Evolutionary conservation across 1,139 yeast genomes (phyloP), one percentile per base, ranked within the genome.

Genomic region (Nakaseomyces sp.): DNA sequence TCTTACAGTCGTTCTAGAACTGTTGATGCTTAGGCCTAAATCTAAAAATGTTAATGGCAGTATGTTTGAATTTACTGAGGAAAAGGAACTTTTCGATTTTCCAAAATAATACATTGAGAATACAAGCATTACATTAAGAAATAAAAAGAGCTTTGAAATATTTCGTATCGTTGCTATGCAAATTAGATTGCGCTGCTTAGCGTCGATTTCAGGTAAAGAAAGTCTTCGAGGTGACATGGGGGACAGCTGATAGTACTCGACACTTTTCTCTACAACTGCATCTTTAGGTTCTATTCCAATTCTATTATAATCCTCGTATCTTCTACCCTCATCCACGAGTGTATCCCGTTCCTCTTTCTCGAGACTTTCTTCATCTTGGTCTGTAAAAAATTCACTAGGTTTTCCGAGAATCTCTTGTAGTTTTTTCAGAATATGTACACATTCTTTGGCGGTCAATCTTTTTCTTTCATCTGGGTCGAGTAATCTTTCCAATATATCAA

Each of bases 381-480:
- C 6, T 16, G n/a, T 10, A 26, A 26, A 12, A n/a, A 9, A 26
- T 9, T 19, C 22, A 6, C 9, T 22, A 7, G 24, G 24, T 17
- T 15, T 26, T 18, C 26, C 19, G 3, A 40, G 18, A 10, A 37
- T 37, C 13, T 29, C 13, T 8, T 46, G 41, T 16, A 58, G 36
- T 8, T 43, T 43, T 15, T 61, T 60, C 42, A 74, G 47, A 7
- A 52, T 50, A 1, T 50, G 43, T 17, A 72, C 52, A 0, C 77
- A 60, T 17, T 70, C 68, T 1, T 56, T 63, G 1, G 79, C 71
- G 3, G 64, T 53, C 3, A 79, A 76, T 39, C 87, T 68, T 5
- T 55, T 47, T 0, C 43, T 45, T 0, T 76, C 70, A 19, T 67
- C 51, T 3, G 56, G 52, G 1, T 66, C 57, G 2, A 74, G 58